Evolutionary conservation across 768 basidiomycete genomes (phyloP).

Genomic region (Tulasnella sp.): DNA sequence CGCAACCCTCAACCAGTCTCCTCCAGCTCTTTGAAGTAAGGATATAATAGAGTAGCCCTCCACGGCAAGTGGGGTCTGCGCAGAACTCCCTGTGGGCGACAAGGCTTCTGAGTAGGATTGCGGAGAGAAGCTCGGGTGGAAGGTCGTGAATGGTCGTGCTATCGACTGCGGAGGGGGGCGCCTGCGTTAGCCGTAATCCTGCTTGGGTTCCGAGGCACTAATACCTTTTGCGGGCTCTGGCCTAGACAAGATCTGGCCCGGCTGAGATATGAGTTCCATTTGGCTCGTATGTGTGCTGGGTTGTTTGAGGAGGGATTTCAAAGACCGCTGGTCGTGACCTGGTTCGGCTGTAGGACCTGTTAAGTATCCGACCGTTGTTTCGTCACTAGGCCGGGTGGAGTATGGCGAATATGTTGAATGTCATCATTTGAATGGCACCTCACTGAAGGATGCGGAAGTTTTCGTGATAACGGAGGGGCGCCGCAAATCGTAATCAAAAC

Average conservation of each 20-base stretch:
- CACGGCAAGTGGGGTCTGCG: neutral
- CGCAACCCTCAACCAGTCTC: neutral
- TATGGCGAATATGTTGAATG: neutral
- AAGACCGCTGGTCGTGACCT: neutral
- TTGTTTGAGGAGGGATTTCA: slow-evolving; percentile 2
- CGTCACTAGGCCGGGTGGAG: neutral
- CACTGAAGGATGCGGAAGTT: neutral
- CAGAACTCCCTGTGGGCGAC: neutral
- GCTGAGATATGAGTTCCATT: neutral
- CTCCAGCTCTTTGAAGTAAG: neutral
- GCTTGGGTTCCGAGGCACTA: neutral
- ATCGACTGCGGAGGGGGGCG: neutral
- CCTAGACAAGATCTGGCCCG: neutral
- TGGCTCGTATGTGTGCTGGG: neutral
- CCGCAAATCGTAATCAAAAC: neutral
- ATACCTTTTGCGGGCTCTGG: neutral
- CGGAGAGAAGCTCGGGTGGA: neutral
- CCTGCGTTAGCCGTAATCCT: neutral
- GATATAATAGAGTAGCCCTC: neutral
- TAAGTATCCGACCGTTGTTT: neutral
- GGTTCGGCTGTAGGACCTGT: neutral
- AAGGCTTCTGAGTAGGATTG: neutral
- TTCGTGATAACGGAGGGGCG: neutral
- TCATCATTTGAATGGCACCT: neutral
- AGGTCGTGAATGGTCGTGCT: neutral